phyloP scores from a whole-genome alignment of 2,329 filamentous ascomycete species.

The Dryadomyces sulphureus region DNA sequence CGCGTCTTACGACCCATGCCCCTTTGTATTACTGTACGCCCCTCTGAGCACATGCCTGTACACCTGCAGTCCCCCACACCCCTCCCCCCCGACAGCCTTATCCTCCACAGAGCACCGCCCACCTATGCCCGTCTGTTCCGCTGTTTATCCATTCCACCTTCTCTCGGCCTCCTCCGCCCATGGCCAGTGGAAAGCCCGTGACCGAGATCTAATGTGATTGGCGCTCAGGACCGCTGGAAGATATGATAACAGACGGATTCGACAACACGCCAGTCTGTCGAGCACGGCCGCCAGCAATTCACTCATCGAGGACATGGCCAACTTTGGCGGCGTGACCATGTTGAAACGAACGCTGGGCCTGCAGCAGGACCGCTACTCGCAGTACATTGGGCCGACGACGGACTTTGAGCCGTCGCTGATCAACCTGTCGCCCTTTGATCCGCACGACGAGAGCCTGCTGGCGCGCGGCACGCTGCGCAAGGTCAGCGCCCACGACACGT shows the following conservation, averaged over 20 bases:
- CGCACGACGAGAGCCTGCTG: slow-evolving; percentile 64
- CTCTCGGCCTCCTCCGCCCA: too few relatives aligned
- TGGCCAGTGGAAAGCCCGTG: too few relatives aligned
- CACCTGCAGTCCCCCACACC: slow-evolving; percentile 5
- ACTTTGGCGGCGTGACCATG: slow-evolving; percentile 50
- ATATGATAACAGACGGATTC: slow-evolving; percentile 36
- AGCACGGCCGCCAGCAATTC: slow-evolving; percentile 48
- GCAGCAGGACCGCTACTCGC: slow-evolving; percentile 64
- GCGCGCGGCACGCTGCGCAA: slow-evolving; percentile 55
- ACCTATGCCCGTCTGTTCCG: neutral
- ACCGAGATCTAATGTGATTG: slow-evolving; percentile 33
- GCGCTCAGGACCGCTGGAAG: slow-evolving; percentile 40
- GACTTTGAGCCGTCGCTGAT: slow-evolving; percentile 76
- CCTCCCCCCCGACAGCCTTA: slow-evolving; percentile 8
- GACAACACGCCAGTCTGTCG: slow-evolving; percentile 42
- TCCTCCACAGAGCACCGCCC: slow-evolving; percentile 5
- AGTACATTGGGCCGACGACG: slow-evolving; percentile 71
- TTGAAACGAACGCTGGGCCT: slow-evolving; percentile 59
- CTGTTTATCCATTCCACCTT: neutral
- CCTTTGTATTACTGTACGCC: neutral
- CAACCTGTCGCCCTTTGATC: slow-evolving; percentile 66
- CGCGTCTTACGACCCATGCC: neutral
- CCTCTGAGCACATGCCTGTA: neutral
- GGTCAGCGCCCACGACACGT: slow-evolving; percentile 64
- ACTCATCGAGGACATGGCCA: slow-evolving; percentile 55